Percentiles rank a stretch among this genome's conserved stretches.
These are phyloP conservation scores for Byssochlamys sp. DNA, from an alignment of 2,329 filamentous ascomycete species.

Conservation along the genomic window DNA sequence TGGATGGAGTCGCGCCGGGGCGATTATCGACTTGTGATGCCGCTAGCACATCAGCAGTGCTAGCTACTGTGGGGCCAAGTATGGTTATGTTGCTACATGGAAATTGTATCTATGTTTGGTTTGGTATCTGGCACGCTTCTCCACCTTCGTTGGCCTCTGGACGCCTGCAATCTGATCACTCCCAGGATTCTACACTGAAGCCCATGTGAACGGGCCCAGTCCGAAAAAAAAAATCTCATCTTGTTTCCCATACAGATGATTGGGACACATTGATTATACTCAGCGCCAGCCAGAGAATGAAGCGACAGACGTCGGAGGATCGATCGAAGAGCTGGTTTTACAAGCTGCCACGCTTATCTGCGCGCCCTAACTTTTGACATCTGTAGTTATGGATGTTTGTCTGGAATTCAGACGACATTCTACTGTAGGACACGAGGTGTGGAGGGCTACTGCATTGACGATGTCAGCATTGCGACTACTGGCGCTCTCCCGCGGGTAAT, in stretches of 20 bases:
- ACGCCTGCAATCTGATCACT: not conserved
- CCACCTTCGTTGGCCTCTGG: slow-evolving; percentile 5
- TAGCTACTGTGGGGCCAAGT: slow-evolving; percentile 6
- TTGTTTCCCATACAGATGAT: no score
- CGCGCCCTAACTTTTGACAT: not conserved
- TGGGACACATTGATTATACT: not conserved
- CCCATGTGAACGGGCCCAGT: not conserved
- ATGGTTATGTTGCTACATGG: slow-evolving; percentile 18
- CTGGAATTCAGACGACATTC: slow-evolving; percentile 5
- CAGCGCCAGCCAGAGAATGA: not conserved
- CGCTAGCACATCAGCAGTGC: slow-evolving; percentile 8
- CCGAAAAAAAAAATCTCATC: not conserved
- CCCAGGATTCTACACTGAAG: not conserved
- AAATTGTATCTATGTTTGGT: slow-evolving; percentile 37
- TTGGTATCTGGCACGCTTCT: slow-evolving; percentile 16
- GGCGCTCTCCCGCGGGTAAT: slow-evolving; percentile 5
- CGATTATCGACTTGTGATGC: not conserved
- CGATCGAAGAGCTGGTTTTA: not conserved
- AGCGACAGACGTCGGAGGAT: not conserved
- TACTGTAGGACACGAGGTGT: slow-evolving; percentile 8
- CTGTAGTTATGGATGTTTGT: not conserved
- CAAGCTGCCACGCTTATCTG: not conserved
- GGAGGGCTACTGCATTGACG: slow-evolving; percentile 8
- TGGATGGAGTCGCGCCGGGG: not conserved
- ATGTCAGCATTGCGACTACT: slow-evolving; percentile 5